phyloP scores from a whole-genome alignment of 2,329 filamentous ascomycete genomes.

The Ophiostoma ulmi region DNA sequence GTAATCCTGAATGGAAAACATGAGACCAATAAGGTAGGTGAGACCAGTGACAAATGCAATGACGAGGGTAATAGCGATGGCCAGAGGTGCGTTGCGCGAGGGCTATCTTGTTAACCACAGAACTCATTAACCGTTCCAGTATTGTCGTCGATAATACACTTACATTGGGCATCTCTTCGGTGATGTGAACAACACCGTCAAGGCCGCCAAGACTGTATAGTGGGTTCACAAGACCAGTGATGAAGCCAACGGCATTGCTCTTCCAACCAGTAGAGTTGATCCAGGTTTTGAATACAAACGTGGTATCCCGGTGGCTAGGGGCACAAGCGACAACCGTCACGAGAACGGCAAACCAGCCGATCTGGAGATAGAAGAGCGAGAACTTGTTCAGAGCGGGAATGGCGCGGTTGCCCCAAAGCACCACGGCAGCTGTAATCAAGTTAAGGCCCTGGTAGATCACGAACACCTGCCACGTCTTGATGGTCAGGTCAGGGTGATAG shows the following conservation, averaged over 20 bases:
- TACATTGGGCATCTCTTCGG: constrained; percentile 9
- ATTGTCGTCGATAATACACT: not conserved
- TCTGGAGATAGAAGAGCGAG: constrained; percentile 10
- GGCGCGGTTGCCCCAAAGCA: constrained; percentile 8
- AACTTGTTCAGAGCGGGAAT: constrained; percentile 8
- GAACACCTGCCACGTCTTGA: constrained; percentile 11
- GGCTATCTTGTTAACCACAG: not conserved
- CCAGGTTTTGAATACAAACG: constrained; percentile 10
- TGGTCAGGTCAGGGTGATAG: constrained; percentile 6
- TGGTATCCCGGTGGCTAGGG: not conserved
- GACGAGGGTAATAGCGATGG: not conserved
- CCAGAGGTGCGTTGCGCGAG: not conserved
- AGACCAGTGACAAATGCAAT: constrained; percentile 7
- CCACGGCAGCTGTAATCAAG: constrained; percentile 3
- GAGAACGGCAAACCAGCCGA: constrained; percentile 7
- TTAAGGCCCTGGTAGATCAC: constrained; percentile 12
- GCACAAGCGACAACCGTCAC: constrained; percentile 1
- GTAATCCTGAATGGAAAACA: constrained; percentile 10
- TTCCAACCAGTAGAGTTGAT: constrained; percentile 9
- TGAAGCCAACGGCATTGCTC: constrained; percentile 4
- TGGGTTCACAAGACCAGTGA: constrained; percentile 8
- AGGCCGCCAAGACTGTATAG: constrained; percentile 10
- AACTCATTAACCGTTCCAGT: no score
- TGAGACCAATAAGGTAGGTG: constrained; percentile 8
- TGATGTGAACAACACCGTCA: constrained; percentile 11